Base-by-base conservation (phyloP, 371 early-diverging fungal genomes). In the Mucor piriformis region DNA sequence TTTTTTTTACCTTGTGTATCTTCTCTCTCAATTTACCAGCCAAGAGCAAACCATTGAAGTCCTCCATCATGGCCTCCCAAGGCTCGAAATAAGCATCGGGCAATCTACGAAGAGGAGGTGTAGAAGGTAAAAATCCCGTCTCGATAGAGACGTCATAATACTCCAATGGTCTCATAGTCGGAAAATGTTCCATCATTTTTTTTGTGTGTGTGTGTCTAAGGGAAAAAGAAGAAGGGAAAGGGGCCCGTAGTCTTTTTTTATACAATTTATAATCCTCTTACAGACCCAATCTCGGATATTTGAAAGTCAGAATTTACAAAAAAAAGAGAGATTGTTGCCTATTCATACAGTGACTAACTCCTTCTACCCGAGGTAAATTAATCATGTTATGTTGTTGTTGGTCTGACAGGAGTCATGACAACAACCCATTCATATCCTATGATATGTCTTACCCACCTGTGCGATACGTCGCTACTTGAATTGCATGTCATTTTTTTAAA, bases 111-210 rank as follows among this genome's bases (percentile, higher is more conserved):
- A 95, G 77, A 35, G 93, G 92, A 23, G 90, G 90, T 29, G 81
- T 81, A 20, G 79, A 63, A 2, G 95, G 96, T 29, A 96, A 73
- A 73, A 97, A 97, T 0, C 97, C 98, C n/a, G 88, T 89, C 23
- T 72, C 63, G 2, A 92, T 88, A 46, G 87, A 84, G 59, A 96
- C 88, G 66, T 91, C 95, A 74, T 93, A 95, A 62, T 93, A 90
- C 63, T 86, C 76, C 27, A 92, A 80, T 46, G 76, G 50, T 40
- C 71, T 76, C 63, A 84, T 74, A 34, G 13, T 44, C 11, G 32
- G 15, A 10, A 34, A 50, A 18, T 43, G 42, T 35, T 55, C 23
- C 54, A 49, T 61, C 8, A 25, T 57, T 15, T 5, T 21, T 12
- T 24, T 10, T 29, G n/a, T n/a, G n/a, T 16, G 27, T 16, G 6